These are phyloP conservation scores for Yueomyces sp. DNA, from an alignment of 805 yeast genomes.

Conservation along the genomic window DNA sequence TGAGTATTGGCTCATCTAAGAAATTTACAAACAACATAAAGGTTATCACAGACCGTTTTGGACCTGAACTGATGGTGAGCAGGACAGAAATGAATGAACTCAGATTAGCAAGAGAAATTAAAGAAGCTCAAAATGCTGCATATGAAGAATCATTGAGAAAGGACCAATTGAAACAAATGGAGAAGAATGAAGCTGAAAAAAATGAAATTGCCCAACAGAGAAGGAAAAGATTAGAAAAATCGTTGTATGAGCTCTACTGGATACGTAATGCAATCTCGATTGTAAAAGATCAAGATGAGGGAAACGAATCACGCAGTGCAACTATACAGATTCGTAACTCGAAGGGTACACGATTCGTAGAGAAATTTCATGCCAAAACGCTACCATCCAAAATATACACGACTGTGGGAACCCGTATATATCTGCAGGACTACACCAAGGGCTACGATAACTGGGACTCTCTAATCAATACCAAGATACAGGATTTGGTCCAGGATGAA, in stretches of 20 bases:
- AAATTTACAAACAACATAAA: constrained; percentile 26
- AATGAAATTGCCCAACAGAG: constrained; percentile 4
- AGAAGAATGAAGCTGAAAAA: constrained; percentile 21
- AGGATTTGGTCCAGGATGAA: constrained; percentile 7
- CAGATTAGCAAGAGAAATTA: constrained; percentile 41
- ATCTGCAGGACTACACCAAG: constrained; percentile 35
- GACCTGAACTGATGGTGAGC: constrained; percentile 47
- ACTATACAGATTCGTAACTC: constrained; percentile 22
- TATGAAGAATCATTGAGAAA: constrained; percentile 44
- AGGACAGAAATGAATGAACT: constrained; percentile 48
- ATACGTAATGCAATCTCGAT: constrained; percentile 8
- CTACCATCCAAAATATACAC: constrained; percentile 13
- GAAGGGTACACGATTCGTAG: constrained; percentile 18
- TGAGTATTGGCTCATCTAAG: constrained; percentile 19
- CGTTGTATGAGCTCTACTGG: constrained; percentile 12
- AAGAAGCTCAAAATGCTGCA: constrained; percentile 54
- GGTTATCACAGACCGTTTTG: constrained; percentile 38
- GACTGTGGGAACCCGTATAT: constrained; percentile 16
- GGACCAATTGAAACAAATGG: constrained; percentile 41
- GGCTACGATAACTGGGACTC: constrained; percentile 60
- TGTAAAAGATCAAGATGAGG: not conserved
- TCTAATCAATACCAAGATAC: constrained; percentile 30
- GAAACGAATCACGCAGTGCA: constrained; percentile 3
- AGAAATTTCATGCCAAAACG: constrained; percentile 10
- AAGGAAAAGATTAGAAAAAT: constrained; percentile 6